Percentiles rank a stretch among this genome's conserved stretches.
These are phyloP conservation scores for Penicillium sp. DNA, from an alignment of 2,329 filamentous ascomycete genomes.

Conservation along the genomic window DNA sequence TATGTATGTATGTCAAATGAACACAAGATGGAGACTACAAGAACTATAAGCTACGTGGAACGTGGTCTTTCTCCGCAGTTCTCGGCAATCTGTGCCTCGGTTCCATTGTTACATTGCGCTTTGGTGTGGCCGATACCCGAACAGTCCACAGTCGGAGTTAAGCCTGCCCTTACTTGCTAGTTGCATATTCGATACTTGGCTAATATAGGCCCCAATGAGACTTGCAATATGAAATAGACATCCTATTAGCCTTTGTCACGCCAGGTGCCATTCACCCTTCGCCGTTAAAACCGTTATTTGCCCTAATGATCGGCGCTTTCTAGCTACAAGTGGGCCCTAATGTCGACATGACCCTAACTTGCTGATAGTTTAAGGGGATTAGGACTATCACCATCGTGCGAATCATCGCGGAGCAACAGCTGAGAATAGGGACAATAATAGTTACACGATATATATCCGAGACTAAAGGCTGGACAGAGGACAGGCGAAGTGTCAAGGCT, in stretches of 20 bases:
- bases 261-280: neutral
- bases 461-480: neutral
- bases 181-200: neutral
- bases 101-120: neutral
- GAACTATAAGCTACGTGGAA: neutral
- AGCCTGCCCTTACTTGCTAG: neutral
- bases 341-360: neutral
- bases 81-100: constrained; percentile 18
- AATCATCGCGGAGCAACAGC: neutral
- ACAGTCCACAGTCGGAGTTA: constrained; percentile 1
- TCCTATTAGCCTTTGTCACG: neutral
- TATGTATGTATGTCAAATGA: neutral
- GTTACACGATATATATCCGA: neutral
- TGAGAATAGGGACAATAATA: neutral
- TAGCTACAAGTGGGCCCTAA: neutral
- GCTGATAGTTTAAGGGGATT: neutral
- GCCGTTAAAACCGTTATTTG: neutral
- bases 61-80: constrained; percentile 8
- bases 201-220: neutral
- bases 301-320: neutral
- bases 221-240: neutral
- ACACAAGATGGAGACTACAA: neutral
- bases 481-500: too few relatives aligned
- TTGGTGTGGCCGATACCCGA: constrained; percentile 12
- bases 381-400: neutral